Evolutionary conservation across 768 basidiomycete genomes (phyloP).

Genomic region (Macrolepiota fuliginosa): DNA sequence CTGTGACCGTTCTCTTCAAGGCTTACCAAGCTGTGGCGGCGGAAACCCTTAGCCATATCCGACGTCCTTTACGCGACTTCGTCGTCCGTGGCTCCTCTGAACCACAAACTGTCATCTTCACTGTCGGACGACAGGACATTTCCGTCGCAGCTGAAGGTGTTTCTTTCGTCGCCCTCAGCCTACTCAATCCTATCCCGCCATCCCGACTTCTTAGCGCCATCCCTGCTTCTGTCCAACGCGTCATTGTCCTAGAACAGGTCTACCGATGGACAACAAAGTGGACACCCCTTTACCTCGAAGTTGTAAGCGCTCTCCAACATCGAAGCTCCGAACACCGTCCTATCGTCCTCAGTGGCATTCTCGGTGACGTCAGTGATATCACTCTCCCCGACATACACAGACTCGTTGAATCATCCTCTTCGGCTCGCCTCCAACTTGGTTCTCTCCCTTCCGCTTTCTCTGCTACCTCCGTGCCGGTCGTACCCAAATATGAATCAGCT

Average conservation of each 20-base stretch:
- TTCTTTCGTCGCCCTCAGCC: conserved; percentile 58
- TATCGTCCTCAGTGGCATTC: conserved; percentile 56
- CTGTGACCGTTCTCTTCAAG: conserved; percentile 37
- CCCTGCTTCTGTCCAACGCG: conserved; percentile 57
- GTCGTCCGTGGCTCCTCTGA: conserved; percentile 46
- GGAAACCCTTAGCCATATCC: conserved; percentile 59
- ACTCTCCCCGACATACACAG: conserved; percentile 44
- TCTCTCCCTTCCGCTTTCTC: conserved; percentile 25
- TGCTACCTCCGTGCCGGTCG: conserved; percentile 43
- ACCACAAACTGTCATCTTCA: conserved; percentile 68
- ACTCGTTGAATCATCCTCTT: conserved; percentile 42
- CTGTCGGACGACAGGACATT: conserved; percentile 54
- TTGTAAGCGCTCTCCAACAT: conserved; percentile 70
- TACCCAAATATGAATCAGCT: conserved; percentile 89
- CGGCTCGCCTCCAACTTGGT: conserved; percentile 51
- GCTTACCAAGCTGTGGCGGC: conserved; percentile 69
- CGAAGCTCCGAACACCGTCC: conserved; percentile 47
- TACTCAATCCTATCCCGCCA: conserved; percentile 71
- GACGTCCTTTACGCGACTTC: conserved; percentile 60
- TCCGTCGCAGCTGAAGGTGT: conserved; percentile 49
- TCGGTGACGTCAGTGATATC: conserved; percentile 48
- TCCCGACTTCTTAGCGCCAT: conserved; percentile 56
- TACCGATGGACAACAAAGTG: conserved; percentile 77
- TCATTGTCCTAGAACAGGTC: conserved; percentile 83
- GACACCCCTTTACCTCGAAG: conserved; percentile 84